phyloP scores from a whole-genome alignment of 2,329 filamentous ascomycete genomes.

The Helotiales sp. region DNA sequence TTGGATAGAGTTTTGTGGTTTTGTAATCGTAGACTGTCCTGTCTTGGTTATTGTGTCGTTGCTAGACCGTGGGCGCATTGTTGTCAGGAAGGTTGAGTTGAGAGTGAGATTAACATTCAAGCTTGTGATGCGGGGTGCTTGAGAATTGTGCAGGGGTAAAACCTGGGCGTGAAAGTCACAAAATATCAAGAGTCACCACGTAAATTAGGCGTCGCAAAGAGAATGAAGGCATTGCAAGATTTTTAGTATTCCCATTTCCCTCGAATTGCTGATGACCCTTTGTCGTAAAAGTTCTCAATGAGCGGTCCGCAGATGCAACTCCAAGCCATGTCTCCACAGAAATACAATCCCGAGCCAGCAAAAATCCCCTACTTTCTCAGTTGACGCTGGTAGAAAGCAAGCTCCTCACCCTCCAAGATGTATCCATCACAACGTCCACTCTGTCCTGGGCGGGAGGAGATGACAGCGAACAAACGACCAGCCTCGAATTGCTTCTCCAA shows the following conservation, averaged over 20 bases:
- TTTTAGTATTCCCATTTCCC: constrained; percentile 39
- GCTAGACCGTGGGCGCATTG: neutral
- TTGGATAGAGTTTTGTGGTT: neutral
- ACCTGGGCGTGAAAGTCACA: neutral
- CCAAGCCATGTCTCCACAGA: constrained; percentile 41
- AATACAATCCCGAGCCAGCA: constrained; percentile 39
- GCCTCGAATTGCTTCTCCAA: constrained; percentile 99
- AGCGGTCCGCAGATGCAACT: constrained; percentile 39
- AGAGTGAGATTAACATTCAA: constrained; percentile 1
- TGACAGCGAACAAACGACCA: constrained; percentile 92
- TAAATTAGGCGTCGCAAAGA: neutral
- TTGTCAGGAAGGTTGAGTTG: neutral
- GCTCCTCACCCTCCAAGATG: constrained; percentile 98
- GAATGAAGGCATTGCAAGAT: constrained; percentile 3
- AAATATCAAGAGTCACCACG: neutral
- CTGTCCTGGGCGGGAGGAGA: constrained; percentile 94
- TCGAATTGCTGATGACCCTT: constrained; percentile 38
- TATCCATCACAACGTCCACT: constrained; percentile 96
- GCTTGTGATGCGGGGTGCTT: constrained; percentile 33
- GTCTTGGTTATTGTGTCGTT: neutral
- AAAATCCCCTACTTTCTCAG: constrained; percentile 85
- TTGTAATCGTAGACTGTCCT: neutral
- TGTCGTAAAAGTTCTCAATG: constrained; percentile 32
- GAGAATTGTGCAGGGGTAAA: constrained; percentile 8
- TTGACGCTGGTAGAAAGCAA: constrained; percentile 99